phyloP scores from a whole-genome alignment of 2,329 filamentous ascomycete species.

The Colletotrichum gigasporum region DNA sequence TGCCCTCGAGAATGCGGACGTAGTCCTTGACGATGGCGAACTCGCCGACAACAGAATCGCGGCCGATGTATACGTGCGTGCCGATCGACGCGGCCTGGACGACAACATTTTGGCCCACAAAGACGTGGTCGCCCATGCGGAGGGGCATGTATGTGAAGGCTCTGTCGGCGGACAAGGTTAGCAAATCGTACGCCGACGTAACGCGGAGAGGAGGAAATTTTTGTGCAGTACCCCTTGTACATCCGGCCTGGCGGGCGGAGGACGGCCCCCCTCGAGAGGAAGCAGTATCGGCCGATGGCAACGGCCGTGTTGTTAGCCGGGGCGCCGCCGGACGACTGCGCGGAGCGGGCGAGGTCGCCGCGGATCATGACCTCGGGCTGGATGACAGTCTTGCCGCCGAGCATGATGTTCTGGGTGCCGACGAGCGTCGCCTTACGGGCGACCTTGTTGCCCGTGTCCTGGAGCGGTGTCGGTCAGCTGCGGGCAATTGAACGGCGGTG shows the following conservation, averaged over 20 bases:
- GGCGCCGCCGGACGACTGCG: conserved; percentile 52
- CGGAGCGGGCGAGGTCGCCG: conserved; percentile 80
- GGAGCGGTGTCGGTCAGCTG: neutral
- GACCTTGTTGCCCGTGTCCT: conserved; percentile 99
- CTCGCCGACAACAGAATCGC: conserved; percentile 79
- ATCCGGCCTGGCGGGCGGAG: conserved; percentile 85
- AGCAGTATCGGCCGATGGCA: conserved; percentile 90
- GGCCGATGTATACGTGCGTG: conserved; percentile 86
- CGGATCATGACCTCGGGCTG: conserved; percentile 95
- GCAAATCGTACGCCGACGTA: too few relatives aligned
- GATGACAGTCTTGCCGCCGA: conserved; percentile 95
- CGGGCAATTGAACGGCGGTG: too few relatives aligned
- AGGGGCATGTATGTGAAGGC: conserved; percentile 85
- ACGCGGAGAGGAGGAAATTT: conserved; percentile 16
- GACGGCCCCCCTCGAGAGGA: conserved; percentile 81
- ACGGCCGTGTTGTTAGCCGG: conserved; percentile 73
- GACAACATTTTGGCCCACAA: conserved; percentile 78
- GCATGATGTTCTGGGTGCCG: conserved; percentile 96
- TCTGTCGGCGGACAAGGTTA: conserved; percentile 42
- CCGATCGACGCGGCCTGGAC: conserved; percentile 87
- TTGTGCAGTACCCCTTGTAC: conserved; percentile 81
- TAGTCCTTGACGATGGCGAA: conserved; percentile 96
- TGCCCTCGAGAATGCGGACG: conserved; percentile 84
- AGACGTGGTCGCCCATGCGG: conserved; percentile 94
- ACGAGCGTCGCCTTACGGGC: conserved; percentile 90